Base-by-base conservation (phyloP, 2,329 filamentous ascomycete genomes). In the Didymellaceae sp. region DNA sequence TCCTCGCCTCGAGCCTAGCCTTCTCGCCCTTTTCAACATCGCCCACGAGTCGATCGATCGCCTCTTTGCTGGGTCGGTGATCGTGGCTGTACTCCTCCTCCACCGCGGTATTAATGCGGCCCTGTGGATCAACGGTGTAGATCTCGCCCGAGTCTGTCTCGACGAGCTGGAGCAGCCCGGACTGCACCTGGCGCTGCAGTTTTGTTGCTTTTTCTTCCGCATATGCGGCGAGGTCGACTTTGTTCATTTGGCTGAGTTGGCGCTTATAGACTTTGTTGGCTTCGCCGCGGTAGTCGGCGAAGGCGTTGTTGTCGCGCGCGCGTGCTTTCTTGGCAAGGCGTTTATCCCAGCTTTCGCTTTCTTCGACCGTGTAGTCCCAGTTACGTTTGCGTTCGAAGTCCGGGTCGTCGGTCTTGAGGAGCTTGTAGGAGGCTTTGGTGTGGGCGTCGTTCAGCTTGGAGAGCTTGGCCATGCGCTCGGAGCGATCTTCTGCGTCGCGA, bases 351-450 rank as follows among this genome's bases (percentile, higher is more conserved):
- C 83, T 85, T 77, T 97, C 94, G 62, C 86, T 89, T 76, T 99
- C 94, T 58, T 99, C 94, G 6, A 93, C 80, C 1, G 94, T 99
- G 90, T 94, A 99, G 77, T 97, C 94, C 94, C 94, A 99, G 1
- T 94, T 94, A 31, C 94, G 87, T 77, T 97, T 97, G 61, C 94
- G 89, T 80, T 99, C 94, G 68, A 97, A 99, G 73, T 97, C 94
- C 46, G 90, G 91, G 1, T 91, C 87, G 65, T 97, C 91, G 4
- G 91, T 90, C 78, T 96, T 96, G 33, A 97, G 82, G 0, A 99
- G 84, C 69, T 97, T 99, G 73, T 97, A 91, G 5, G 88, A 86
- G 16, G 94, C 93, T 60, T 94, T 86, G 46, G 90, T 92, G 65
- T 91, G 89, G 67, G 91, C 91, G 55, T 92, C 89, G 58, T 88